Evolutionary conservation across 2,329 filamentous ascomycete genomes (phyloP).

Genomic region (Paraphoma chrysanthemicola): DNA sequence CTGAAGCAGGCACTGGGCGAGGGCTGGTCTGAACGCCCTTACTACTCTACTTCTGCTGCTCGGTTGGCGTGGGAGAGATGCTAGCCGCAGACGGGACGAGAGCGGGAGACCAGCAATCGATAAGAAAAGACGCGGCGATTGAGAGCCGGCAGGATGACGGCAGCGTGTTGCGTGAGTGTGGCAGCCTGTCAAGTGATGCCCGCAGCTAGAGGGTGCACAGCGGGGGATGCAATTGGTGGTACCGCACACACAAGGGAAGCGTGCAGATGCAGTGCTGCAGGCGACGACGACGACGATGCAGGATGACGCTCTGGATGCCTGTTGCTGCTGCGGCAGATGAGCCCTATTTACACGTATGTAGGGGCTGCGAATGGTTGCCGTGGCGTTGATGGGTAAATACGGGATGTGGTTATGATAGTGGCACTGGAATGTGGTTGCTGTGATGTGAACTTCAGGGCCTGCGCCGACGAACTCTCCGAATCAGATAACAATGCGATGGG

Average conservation of each 20-base stretch:
- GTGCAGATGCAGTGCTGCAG: conserved; percentile 5
- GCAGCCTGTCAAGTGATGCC: conserved; percentile 8
- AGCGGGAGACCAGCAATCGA: conserved; percentile 15
- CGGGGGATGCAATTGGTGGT: conserved; percentile 7
- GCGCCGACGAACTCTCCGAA: conserved; percentile 42
- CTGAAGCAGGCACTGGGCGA: conserved; percentile 24
- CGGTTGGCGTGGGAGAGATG: conserved; percentile 4
- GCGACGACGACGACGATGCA: conserved; percentile 9
- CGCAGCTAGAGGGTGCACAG: conserved; percentile 10
- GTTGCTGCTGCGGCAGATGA: background rate
- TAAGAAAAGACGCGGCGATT: conserved; percentile 6
- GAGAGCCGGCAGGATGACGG: conserved; percentile 1
- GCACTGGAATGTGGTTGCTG: conserved; percentile 1
- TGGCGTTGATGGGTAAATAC: background rate
- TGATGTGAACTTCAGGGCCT: conserved; percentile 24
- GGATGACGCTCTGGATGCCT: conserved; percentile 1
- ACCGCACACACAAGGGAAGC: conserved; percentile 5
- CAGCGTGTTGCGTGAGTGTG: conserved; percentile 4
- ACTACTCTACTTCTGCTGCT: conserved; percentile 3
- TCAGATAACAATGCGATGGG: conserved; percentile 39
- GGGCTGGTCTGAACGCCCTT: conserved; percentile 12
- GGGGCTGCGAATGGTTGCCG: background rate
- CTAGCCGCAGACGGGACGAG: conserved; percentile 13
- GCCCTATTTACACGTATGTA: background rate
- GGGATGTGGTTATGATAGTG: no score